A percentile compares a stretch with the other conserved stretches of the same genome.
Evolutionary conservation across 345 rosid genomes (phyloP).

Genomic region (Erodium maritimum): DNA sequence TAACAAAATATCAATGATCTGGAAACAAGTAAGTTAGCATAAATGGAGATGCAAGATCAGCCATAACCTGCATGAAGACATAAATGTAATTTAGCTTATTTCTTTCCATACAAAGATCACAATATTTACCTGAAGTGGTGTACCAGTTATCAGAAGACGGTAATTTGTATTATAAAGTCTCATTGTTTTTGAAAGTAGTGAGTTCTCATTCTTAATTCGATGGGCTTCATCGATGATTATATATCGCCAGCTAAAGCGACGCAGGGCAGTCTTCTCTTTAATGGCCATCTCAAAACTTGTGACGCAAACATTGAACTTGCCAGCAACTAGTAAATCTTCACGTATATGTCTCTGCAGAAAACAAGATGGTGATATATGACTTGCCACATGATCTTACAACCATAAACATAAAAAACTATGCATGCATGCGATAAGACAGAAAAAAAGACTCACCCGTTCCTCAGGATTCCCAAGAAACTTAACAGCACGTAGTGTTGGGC

Average conservation of each 20-base stretch:
- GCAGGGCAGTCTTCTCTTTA: slow-evolving; percentile 81
- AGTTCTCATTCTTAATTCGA: slow-evolving; percentile 90
- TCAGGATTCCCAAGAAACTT: slow-evolving; percentile 99
- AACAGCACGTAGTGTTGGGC: slow-evolving; percentile 85
- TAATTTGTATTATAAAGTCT: slow-evolving; percentile 79
- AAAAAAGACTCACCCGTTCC: slow-evolving; percentile 55
- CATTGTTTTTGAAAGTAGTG: slow-evolving; percentile 93
- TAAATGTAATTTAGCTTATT: not conserved
- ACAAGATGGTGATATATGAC: not conserved
- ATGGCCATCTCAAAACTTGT: slow-evolving; percentile 99
- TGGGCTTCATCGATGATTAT: slow-evolving; percentile 97
- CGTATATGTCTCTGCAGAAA: slow-evolving; percentile 73
- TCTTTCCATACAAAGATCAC: not conserved
- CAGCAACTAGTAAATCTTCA: slow-evolving; percentile 81
- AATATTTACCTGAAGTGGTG: slow-evolving; percentile 87
- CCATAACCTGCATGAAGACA: not conserved
- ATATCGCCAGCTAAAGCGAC: slow-evolving; percentile 97
- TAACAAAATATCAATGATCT: not conserved
- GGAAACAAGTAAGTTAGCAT: not conserved
- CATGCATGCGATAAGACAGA: not conserved
- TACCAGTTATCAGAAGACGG: slow-evolving; percentile 90
- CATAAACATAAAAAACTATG: not conserved
- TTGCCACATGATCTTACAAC: too few species aligned
- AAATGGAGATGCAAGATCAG: not conserved
- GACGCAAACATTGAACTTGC: slow-evolving; percentile 96